These are phyloP conservation scores for Psilocybe cubensis DNA, from an alignment of 768 basidiomycete species.

Conservation along the genomic window DNA sequence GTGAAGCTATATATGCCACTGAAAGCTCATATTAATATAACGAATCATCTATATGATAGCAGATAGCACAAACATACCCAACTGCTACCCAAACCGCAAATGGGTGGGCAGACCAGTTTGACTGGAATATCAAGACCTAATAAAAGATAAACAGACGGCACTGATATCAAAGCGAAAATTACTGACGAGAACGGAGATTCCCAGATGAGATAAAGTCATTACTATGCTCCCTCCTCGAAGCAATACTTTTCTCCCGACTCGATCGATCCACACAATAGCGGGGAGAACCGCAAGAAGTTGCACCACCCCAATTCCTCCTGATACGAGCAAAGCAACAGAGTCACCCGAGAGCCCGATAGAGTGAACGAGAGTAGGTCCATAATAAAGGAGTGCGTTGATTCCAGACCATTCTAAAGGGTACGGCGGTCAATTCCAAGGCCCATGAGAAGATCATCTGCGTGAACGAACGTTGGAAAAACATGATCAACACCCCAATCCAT, in stretches of 20 bases:
- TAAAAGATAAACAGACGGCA: not conserved
- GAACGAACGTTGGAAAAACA: constrained; percentile 83
- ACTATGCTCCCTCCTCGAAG: constrained; percentile 64
- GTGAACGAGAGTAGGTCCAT: constrained; percentile 73
- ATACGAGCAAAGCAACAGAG: constrained; percentile 62
- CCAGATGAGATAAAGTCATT: constrained; percentile 68
- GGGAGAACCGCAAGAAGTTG: constrained; percentile 80
- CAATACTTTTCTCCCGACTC: constrained; percentile 64
- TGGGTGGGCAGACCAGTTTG: constrained; percentile 61
- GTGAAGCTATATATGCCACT: constrained; percentile 79
- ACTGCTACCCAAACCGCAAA: constrained; percentile 73
- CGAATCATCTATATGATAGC: not conserved
- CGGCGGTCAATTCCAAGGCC: not conserved
- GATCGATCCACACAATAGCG: constrained; percentile 71
- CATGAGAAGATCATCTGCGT: not conserved
- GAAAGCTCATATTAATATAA: not conserved
- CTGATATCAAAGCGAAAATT: not conserved
- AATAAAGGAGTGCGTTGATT: constrained; percentile 84
- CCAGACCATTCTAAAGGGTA: constrained; percentile 75
- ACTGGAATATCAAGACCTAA: constrained; percentile 52
- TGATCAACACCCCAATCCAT: constrained; percentile 69
- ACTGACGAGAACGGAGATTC: constrained; percentile 65
- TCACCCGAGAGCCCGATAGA: constrained; percentile 67
- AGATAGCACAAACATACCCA: constrained; percentile 42
- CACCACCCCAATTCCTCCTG: constrained; percentile 79